Evolutionary conservation across 2,329 filamentous ascomycete genomes (phyloP).

Genomic region (Pestalotiopsis sp.): DNA sequence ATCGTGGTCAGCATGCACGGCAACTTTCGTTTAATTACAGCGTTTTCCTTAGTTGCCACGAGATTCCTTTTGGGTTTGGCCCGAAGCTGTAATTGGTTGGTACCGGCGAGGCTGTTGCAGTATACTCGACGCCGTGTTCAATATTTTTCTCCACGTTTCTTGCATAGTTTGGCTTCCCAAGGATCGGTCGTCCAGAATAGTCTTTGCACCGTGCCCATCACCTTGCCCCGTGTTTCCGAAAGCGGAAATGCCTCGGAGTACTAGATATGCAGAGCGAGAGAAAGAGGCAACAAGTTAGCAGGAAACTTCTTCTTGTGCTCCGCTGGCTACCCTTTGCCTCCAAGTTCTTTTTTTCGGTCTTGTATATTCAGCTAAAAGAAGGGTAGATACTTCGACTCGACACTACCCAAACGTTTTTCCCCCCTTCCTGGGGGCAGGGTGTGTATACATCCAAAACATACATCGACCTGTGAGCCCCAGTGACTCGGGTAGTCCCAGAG

Average conservation of each 20-base stretch:
- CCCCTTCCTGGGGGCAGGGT: neutral
- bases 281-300: neutral
- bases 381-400: neutral
- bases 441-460: neutral
- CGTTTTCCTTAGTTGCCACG: neutral
- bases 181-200: neutral
- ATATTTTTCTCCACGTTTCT: neutral
- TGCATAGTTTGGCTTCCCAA: neutral
- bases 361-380: neutral
- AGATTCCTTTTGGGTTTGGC: neutral
- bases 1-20: neutral
- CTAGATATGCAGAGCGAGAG: neutral
- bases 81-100: neutral
- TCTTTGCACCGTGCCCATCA: neutral
- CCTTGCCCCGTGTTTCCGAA: neutral
- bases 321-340: neutral
- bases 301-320: neutral
- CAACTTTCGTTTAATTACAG: neutral
- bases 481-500: constrained; percentile 4
- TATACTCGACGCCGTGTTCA: neutral
- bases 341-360: neutral
- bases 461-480: neutral
- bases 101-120: neutral
- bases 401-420: neutral
- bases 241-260: neutral